phyloP scores from a whole-genome alignment of 345 rosid species.

The Aethionema arabicum region DNA sequence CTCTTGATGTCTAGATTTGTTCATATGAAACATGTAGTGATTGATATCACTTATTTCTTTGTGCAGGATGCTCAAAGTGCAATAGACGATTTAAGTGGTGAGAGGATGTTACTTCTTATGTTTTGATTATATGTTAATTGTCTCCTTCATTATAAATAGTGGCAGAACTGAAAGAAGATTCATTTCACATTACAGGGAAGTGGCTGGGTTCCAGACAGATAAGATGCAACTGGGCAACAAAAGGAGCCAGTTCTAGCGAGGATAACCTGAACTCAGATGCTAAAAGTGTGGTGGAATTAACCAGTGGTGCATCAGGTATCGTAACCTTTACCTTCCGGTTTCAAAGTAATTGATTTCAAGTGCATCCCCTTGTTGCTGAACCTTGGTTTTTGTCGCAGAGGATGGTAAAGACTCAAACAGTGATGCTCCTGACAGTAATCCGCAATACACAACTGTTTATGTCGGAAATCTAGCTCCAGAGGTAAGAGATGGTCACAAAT shows the following conservation, averaged over 20 bases:
- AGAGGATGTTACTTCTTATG: conserved; percentile 4
- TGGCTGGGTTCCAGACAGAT: conserved; percentile 82
- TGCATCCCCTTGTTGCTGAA: neutral
- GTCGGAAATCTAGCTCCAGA: conserved; percentile 39
- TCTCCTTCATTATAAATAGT: neutral
- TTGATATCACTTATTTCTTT: conserved; percentile 1
- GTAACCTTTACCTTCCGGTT: neutral
- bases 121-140: neutral
- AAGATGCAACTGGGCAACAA: conserved; percentile 80
- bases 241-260: conserved; percentile 56
- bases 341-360: neutral
- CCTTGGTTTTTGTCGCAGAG: neutral
- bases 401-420: conserved; percentile 33
- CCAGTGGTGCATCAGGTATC: conserved; percentile 68
- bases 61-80: conserved; percentile 72
- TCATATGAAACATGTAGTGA: neutral
- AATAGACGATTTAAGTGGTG: conserved; percentile 64
- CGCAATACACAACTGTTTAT: conserved; percentile 38
- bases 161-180: neutral
- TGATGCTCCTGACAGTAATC: conserved; percentile 38
- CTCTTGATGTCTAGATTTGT: neutral
- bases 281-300: conserved; percentile 61
- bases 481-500: conserved; percentile 12
- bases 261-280: conserved; percentile 59
- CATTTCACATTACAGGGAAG: conserved; percentile 45